Evolutionary conservation across 306 rosid species (phyloP).

Genomic region (Dicorynia guianensis): DNA sequence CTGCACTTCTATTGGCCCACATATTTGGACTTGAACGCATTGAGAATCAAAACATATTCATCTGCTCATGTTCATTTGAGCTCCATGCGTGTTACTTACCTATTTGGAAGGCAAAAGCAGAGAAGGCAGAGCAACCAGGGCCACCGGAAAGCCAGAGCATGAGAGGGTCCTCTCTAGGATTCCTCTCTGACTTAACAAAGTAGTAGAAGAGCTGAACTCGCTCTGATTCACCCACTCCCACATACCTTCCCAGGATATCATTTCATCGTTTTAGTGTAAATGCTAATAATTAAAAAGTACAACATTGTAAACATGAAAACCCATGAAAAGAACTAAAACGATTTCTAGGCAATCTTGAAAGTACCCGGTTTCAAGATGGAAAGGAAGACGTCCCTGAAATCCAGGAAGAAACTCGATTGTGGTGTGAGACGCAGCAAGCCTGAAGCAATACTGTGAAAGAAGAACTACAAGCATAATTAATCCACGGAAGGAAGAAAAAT

Average conservation of each 20-base stretch:
- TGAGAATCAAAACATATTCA: no score
- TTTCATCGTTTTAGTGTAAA: background rate
- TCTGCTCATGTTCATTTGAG: no score
- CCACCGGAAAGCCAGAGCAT: slow-evolving; percentile 63
- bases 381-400: slow-evolving; percentile 16
- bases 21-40: no score
- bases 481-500: background rate
- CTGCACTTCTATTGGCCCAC: no score
- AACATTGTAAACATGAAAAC: background rate
- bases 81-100: slow-evolving; percentile 26
- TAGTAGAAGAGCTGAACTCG: slow-evolving; percentile 62
- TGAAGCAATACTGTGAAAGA: background rate
- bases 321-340: no score
- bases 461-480: background rate
- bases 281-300: background rate
- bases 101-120: slow-evolving; percentile 42
- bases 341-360: background rate
- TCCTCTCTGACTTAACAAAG: slow-evolving; percentile 51
- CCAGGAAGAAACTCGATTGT: slow-evolving; percentile 2
- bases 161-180: slow-evolving; percentile 53
- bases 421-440: background rate
- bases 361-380: slow-evolving; percentile 35
- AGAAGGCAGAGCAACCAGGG: slow-evolving; percentile 51
- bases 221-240: slow-evolving; percentile 60
- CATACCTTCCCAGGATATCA: slow-evolving; percentile 41